These are phyloP conservation scores for Raddia distichophylla DNA, from an alignment of 176 grass and related monocot species.

Conservation along the genomic window DNA sequence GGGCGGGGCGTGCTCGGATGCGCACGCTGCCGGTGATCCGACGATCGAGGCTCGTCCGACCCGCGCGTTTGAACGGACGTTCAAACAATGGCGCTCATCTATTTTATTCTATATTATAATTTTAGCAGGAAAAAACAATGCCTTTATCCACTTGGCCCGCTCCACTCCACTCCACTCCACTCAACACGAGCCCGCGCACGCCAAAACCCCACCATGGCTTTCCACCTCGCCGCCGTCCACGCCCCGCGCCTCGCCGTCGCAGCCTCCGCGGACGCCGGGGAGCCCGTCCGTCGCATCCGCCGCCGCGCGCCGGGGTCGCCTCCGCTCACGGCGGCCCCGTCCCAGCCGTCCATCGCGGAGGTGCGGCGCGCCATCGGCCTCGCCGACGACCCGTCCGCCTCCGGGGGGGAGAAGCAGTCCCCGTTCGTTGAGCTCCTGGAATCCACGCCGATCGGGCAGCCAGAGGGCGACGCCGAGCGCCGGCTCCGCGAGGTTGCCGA, in stretches of 20 bases:
- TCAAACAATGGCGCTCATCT: too few relatives aligned
- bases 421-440: constrained; percentile 64
- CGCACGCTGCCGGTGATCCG: too few relatives aligned
- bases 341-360: constrained; percentile 64
- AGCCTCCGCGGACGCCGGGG: constrained; percentile 20
- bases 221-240: constrained; percentile 42
- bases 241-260: constrained; percentile 46
- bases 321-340: not conserved
- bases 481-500: constrained; percentile 76
- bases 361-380: constrained; percentile 78
- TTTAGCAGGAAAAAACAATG: too few relatives aligned
- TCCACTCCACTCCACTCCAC: constrained; percentile 18
- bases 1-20: too few relatives aligned
- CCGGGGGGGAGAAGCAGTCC: constrained; percentile 41
- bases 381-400: constrained; percentile 39
- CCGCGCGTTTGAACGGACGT: too few relatives aligned
- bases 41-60: too few relatives aligned
- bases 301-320: not conserved
- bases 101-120: too few relatives aligned
- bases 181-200: constrained; percentile 15
- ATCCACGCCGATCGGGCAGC: constrained; percentile 62
- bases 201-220: constrained; percentile 37
- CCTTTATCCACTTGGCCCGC: constrained; percentile 7
- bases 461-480: constrained; percentile 61
- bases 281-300: constrained; percentile 33